phyloP scores from a whole-genome alignment of 768 basidiomycete species.

The Scleroderma bovista region DNA sequence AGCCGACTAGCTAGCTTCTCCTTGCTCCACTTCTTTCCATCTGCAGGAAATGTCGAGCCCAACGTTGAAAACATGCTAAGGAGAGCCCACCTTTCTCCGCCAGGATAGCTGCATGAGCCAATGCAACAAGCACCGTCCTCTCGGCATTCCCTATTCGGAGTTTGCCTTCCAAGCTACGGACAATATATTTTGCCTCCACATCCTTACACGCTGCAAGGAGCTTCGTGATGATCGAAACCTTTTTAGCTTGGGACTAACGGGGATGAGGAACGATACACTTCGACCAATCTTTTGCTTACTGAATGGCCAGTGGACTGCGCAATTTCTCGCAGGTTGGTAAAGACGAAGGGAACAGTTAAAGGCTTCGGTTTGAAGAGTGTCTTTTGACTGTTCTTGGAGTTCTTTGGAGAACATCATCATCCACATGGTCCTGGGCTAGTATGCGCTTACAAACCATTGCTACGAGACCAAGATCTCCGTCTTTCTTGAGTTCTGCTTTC shows the following conservation, averaged over 20 bases:
- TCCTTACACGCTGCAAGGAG: constrained; percentile 89
- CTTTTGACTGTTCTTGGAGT: constrained; percentile 89
- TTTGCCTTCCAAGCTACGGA: constrained; percentile 94
- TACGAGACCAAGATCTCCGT: constrained; percentile 92
- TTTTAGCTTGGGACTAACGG: constrained; percentile 84
- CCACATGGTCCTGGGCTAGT: background rate
- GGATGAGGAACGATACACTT: constrained; percentile 4
- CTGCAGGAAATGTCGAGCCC: constrained; percentile 31
- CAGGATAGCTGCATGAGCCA: constrained; percentile 86
- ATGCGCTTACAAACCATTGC: constrained; percentile 65
- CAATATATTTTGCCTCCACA: constrained; percentile 92
- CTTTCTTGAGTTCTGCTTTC: constrained; percentile 89
- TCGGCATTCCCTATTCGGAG: constrained; percentile 96
- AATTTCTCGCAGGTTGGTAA: constrained; percentile 86
- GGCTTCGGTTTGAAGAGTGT: constrained; percentile 93
- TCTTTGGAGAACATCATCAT: constrained; percentile 40
- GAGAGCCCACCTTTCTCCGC: constrained; percentile 55
- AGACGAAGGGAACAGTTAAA: constrained; percentile 83
- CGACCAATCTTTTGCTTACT: constrained; percentile 35
- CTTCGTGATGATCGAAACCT: constrained; percentile 92
- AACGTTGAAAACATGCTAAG: background rate
- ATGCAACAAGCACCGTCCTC: constrained; percentile 88
- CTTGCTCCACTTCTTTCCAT: constrained; percentile 63
- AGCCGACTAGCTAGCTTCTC: constrained; percentile 69
- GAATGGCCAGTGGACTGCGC: constrained; percentile 81